These are phyloP conservation scores for Penicillium bialowiezense DNA, from an alignment of 495 filamentous ascomycete genomes.

Conservation along the genomic window DNA sequence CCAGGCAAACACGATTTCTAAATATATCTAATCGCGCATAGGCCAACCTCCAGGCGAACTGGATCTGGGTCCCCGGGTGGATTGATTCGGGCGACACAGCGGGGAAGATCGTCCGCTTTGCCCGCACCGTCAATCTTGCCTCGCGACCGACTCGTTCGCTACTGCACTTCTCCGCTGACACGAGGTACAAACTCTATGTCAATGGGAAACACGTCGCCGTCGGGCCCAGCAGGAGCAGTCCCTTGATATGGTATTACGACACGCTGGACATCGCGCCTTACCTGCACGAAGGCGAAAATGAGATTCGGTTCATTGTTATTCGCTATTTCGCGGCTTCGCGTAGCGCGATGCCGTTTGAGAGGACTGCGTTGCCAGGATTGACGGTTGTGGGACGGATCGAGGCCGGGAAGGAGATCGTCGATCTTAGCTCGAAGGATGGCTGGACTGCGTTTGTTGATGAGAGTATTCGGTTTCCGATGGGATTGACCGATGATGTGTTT, in stretches of 20 bases:
- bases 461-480: slow-evolving; percentile 29
- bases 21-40: not conserved
- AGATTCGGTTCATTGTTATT: slow-evolving; percentile 27
- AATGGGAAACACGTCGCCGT: slow-evolving; percentile 34
- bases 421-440: slow-evolving; percentile 16
- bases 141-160: slow-evolving; percentile 8
- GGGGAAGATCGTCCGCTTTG: slow-evolving; percentile 1
- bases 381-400: slow-evolving; percentile 28
- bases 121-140: slow-evolving; percentile 13
- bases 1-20: not conserved
- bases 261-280: slow-evolving; percentile 33
- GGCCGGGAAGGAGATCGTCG: slow-evolving; percentile 11
- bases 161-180: slow-evolving; percentile 39
- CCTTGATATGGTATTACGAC: slow-evolving; percentile 40
- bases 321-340: slow-evolving; percentile 30
- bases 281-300: slow-evolving; percentile 27
- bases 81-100: slow-evolving; percentile 4
- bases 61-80: not conserved
- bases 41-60: slow-evolving; percentile 29
- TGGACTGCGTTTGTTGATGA: slow-evolving; percentile 30
- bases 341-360: slow-evolving; percentile 35
- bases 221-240: slow-evolving; percentile 32
- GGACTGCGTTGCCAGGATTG: slow-evolving; percentile 31
- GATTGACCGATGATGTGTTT: slow-evolving; percentile 36
- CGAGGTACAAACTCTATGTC: slow-evolving; percentile 36